Evolutionary conservation across 805 yeast genomes (phyloP), one percentile per base, ranked within the genome.

Genomic region (Wickerhamiella nectarea): DNA sequence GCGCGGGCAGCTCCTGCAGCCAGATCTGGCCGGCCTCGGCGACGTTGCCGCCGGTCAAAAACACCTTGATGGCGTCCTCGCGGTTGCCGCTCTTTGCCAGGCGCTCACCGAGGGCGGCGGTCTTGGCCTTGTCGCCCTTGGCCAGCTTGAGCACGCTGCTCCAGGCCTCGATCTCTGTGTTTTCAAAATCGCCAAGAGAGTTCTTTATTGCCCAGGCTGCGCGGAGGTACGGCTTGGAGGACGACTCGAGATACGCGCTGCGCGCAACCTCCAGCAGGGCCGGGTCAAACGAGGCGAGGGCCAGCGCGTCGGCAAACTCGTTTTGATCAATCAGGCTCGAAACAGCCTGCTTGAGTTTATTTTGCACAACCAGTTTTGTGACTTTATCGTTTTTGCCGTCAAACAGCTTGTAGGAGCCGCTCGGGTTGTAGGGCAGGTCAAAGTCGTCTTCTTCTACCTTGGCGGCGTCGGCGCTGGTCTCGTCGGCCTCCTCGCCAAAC

Each of bases 131-230:
- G 12, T 39, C 46, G 15, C 35, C 38, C 10, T 38, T 29, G 24
- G 75, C 64, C 12, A 85, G 71, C 35, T 72, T 67, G n/a, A 86
- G 83, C 52, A 82, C 76, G 35, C 77, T 78, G 53, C 75, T 80
- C 98, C 98, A 91, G 51, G 82, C 77, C 3, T 69, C 54, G 33
- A 87, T 76, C 55, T 82, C 80, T 24, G 82, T 80, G 56, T 87
- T 78, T 58, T 89, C 97, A 24, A 67, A 63, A 43, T 68, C 72
- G 41, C 64, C 65, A 8, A 19, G 36, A 28, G 66, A 65, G 24
- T 72, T 67, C 1, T 83, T 68, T 11, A 76, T 71, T 41, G 77
- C 73, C 62, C 77, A 78, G 44, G 93, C 66, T 12, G 85, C 67
- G 55, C 98, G 79, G 2, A 95, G 72, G 46, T 83, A 68, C 3